Evolutionary conservation across 106 monocot genomes (phyloP).

Genomic region (Dendrobium nobile): DNA sequence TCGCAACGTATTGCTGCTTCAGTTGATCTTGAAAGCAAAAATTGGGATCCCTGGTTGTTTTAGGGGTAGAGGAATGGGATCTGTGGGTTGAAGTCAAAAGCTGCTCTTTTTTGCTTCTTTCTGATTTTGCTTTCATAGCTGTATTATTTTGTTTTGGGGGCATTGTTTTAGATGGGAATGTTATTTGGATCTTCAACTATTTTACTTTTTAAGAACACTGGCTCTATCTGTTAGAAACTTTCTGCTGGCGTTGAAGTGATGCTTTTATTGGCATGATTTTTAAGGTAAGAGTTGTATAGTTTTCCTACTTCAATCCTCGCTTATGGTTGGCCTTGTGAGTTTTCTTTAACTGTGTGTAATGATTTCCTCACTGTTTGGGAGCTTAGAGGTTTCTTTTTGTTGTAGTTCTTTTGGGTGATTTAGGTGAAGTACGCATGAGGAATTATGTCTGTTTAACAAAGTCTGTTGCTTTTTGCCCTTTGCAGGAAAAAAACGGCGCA

Average conservation of each 20-base stretch:
- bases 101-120: neutral
- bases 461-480: neutral
- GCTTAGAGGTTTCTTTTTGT: neutral
- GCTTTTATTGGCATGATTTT: conserved; percentile 3
- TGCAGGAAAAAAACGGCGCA: neutral
- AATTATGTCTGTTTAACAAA: neutral
- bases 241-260: neutral
- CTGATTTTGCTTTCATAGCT: neutral
- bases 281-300: neutral
- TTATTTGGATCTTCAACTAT: neutral
- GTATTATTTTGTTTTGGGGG: neutral
- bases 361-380: neutral
- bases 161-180: neutral
- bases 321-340: neutral
- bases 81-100: neutral
- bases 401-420: neutral
- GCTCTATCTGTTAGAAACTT: neutral
- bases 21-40: neutral
- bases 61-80: neutral
- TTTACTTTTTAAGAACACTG: neutral
- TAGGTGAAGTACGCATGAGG: neutral
- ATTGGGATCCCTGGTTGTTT: neutral
- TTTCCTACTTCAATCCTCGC: neutral
- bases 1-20: neutral
- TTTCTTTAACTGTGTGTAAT: neutral